These are phyloP conservation scores for Sindora glabra DNA, from an alignment of 306 rosid species.

Conservation along the genomic window DNA sequence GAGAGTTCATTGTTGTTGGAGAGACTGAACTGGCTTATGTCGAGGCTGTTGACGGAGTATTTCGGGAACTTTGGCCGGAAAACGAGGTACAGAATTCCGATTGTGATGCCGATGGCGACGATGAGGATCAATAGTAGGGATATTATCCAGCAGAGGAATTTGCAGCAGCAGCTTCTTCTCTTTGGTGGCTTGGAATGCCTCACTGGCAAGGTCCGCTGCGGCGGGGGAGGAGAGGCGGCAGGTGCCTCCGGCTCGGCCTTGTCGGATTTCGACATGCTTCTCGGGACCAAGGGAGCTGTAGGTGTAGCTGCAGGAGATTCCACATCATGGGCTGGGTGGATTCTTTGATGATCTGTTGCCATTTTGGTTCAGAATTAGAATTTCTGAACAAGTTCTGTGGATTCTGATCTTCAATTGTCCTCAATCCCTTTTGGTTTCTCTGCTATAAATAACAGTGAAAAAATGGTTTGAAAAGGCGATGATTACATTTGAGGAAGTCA, in stretches of 20 bases:
- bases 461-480: too few relatives aligned
- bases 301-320: slow-evolving; percentile 51
- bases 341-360: slow-evolving; percentile 45
- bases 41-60: slow-evolving; percentile 40
- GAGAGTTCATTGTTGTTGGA: slow-evolving; percentile 20
- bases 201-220: slow-evolving; percentile 28
- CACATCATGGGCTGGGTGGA: slow-evolving; percentile 60
- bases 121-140: slow-evolving; percentile 27
- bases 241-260: neutral
- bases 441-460: too few relatives aligned
- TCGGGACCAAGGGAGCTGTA: slow-evolving; percentile 46
- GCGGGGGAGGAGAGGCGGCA: slow-evolving; percentile 32
- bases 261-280: slow-evolving; percentile 42
- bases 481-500: too few relatives aligned
- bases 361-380: too few relatives aligned
- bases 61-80: slow-evolving; percentile 83
- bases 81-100: slow-evolving; percentile 55
- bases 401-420: too few relatives aligned
- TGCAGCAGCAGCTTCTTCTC: slow-evolving; percentile 62
- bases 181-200: slow-evolving; percentile 57
- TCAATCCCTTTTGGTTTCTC: too few relatives aligned
- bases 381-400: too few relatives aligned
- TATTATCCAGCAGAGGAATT: slow-evolving; percentile 48
- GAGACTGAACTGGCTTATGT: slow-evolving; percentile 29
- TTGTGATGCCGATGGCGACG: slow-evolving; percentile 35